Evolutionary conservation across 192 early-diverging fungal species (phyloP).

Genomic region (Irineochytrium annulatum): DNA sequence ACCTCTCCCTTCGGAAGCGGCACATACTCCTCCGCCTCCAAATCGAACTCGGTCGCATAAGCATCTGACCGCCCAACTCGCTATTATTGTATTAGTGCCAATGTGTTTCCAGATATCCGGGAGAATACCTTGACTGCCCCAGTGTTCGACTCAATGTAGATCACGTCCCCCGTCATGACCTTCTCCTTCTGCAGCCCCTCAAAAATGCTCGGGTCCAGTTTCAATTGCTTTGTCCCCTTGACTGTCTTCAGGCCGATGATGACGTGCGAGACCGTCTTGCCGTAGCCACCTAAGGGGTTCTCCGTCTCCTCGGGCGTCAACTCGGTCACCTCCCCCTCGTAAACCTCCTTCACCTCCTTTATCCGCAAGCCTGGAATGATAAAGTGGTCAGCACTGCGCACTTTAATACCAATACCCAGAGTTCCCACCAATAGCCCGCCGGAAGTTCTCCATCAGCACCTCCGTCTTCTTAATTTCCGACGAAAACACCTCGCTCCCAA

Average conservation of each 20-base stretch:
- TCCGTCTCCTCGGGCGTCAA: constrained; percentile 96
- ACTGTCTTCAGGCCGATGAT: constrained; percentile 96
- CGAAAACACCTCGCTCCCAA: constrained; percentile 96
- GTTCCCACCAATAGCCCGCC: constrained; percentile 79
- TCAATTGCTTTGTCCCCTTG: constrained; percentile 97
- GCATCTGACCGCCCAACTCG: constrained; percentile 94
- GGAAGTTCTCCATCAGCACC: constrained; percentile 99
- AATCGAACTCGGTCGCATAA: constrained; percentile 97
- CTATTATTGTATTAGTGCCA: constrained; percentile 31
- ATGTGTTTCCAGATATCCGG: not conserved
- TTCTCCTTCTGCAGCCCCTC: constrained; percentile 97
- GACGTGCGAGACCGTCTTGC: constrained; percentile 94
- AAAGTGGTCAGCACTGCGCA: not conserved
- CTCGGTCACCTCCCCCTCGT: constrained; percentile 98
- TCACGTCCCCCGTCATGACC: constrained; percentile 92
- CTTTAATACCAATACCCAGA: not conserved
- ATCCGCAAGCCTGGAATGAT: constrained; percentile 69
- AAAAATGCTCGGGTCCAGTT: constrained; percentile 95
- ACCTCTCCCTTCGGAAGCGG: constrained; percentile 98
- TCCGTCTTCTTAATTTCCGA: constrained; percentile 99
- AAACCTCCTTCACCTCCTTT: constrained; percentile 99
- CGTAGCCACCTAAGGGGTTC: constrained; percentile 96
- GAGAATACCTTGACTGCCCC: constrained; percentile 85
- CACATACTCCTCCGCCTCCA: constrained; percentile 98
- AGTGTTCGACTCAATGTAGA: constrained; percentile 96